Evolutionary conservation across 1,284 basidiomycete species (phyloP), one percentile per base, ranked within the genome.

Genomic region (Vanrija sp.): DNA sequence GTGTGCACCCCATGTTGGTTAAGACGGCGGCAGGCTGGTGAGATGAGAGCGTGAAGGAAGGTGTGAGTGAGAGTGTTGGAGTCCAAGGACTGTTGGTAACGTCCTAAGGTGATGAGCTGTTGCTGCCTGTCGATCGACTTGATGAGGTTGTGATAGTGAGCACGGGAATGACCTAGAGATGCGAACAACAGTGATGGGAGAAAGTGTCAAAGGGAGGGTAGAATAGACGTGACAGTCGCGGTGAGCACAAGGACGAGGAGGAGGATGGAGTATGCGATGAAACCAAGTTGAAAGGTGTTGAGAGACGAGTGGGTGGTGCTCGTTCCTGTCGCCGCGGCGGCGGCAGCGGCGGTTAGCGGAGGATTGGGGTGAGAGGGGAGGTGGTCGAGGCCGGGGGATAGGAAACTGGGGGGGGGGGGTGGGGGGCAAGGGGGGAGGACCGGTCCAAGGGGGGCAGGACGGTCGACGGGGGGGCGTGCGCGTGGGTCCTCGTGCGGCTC

Each of bases 1-100:
- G 75, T 16, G 73, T 69, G 72, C 78, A 80, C 52, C 78, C 78
- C 78, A 80, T 79, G 9, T 44, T 34, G 34, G 34, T 12, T 34
- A 34, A 14, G 34, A 34, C 12, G 34, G 12, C 34, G 9, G 5
- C 34, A 15, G 34, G 34, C 5, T 34, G 8, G 28, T 29, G 34
- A 34, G 34, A 12, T 5, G 34, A 34, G 34, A 34, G 42, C 9
- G 23, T 19, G 23, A 43, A 18, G 16, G 16, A 19, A 14, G 42
- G 7, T 43, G 42, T 10, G 9, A 43, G 42, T 7, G 42, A 43
- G 18, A 43, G 34, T 34, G 34, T 34, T 12, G 34, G 34, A 15
- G 34, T 12, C 9, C 12, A 34, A 34, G 34, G 34, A 34, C 9
- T 34, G 9, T 34, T 5, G 34, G 34, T 14, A 15, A 15, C 14